Evolutionary conservation across 495 filamentous ascomycete species (phyloP), one percentile per base, ranked within the genome.

Genomic region (Xylaria nigripes): DNA sequence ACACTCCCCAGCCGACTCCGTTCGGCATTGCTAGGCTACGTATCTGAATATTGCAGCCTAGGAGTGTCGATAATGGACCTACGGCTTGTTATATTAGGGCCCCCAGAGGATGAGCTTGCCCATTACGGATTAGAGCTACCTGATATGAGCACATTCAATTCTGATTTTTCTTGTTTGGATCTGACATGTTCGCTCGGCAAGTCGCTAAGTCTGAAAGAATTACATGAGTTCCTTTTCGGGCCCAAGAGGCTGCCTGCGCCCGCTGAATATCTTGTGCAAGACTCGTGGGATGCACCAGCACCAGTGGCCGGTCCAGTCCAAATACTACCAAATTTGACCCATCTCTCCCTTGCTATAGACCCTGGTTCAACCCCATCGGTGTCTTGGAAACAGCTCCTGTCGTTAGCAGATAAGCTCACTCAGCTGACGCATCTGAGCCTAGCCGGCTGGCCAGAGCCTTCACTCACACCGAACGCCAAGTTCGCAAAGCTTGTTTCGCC

Each of bases 401-500:
- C 71, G 4, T 67, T 91, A n/a, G 71, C 83, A 0, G 68, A 76
- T 0, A 80, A 81, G 45, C 65, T 89, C 0, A 73, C 81, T 0
- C 81, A 72, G 0, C 71, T 93, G 34, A 91, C 88, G 0, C 86
- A 93, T 56, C 77, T 95, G 2, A 89, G 83, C 24, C 71, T 95
- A 4, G 85, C 87, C 9, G 80, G 85, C 64, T 96, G 90, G 90
- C 89, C 90, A 2, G 71, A 77, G 18, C 90, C 90, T 0, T 78
- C 76, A 0, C 65, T 86, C 1, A 85, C 81, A 6, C 86, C 86
- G 6, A 81, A 85, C 53, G 72, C 83, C 2, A 78, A 76, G 43
- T 67, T 76, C 34, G 68, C 76, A 0, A 73, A 75, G 24, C 63
- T 75, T 8, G 70, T 74, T 13, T 68, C 78, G 3, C 68, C 69